Percentiles rank a stretch among this genome's conserved stretches.
These are phyloP conservation scores for Wallacemonas sp. DNA, from an alignment of 208 protist genomes.

Conservation along the genomic window DNA sequence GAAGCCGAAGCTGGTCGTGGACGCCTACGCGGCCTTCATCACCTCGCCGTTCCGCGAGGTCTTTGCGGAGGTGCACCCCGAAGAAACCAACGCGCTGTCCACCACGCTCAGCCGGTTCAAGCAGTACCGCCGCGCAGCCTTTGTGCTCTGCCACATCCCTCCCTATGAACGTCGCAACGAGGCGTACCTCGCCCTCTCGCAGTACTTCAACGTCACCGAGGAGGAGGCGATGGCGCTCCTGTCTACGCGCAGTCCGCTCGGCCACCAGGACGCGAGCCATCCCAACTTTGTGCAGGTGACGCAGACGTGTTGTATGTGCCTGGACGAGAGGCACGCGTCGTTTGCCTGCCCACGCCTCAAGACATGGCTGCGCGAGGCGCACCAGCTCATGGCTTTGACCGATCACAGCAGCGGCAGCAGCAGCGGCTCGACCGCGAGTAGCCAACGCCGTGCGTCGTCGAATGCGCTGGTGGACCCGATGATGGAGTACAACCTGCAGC, in stretches of 20 bases:
- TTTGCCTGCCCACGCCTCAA: slow-evolving; percentile 67
- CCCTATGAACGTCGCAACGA: slow-evolving; percentile 49
- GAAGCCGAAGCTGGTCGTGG: slow-evolving; percentile 43
- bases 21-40: slow-evolving; percentile 82
- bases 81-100: slow-evolving; percentile 66
- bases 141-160: slow-evolving; percentile 87
- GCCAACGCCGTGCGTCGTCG: neutral
- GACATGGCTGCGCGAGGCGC: slow-evolving; percentile 61
- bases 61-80: slow-evolving; percentile 56
- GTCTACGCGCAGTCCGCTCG: slow-evolving; percentile 33
- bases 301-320: slow-evolving; percentile 87
- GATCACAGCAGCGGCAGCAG: neutral
- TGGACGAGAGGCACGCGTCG: slow-evolving; percentile 81
- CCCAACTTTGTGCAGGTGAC: slow-evolving; percentile 89
- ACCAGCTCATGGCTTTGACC: slow-evolving; percentile 19
- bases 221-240: slow-evolving; percentile 71
- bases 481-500: slow-evolving; percentile 23
- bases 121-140: slow-evolving; percentile 81
- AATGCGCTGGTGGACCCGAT: slow-evolving; percentile 21
- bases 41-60: slow-evolving; percentile 73
- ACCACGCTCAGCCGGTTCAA: slow-evolving; percentile 54
- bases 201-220: slow-evolving; percentile 71
- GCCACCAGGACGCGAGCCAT: slow-evolving; percentile 33
- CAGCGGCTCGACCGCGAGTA: neutral
- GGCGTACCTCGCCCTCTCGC: slow-evolving; percentile 51